Evolutionary conservation across 2,329 filamentous ascomycete species (phyloP), one percentile per base, ranked within the genome.

Genomic region (Fusarium bulbicola): DNA sequence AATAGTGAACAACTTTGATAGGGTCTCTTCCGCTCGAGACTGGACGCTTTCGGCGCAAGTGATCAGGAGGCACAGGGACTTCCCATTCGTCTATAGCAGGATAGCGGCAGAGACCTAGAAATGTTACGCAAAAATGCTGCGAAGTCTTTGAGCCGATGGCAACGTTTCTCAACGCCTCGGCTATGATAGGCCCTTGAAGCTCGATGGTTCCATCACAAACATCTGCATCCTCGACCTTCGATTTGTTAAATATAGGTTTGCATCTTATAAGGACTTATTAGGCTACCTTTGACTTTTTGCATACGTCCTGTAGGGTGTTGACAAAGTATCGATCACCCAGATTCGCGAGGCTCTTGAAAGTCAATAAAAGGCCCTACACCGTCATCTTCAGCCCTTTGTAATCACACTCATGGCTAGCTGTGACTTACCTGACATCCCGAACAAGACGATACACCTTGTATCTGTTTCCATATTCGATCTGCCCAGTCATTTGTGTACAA

Each of bases 1-100:
- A 89, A 77, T 88, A 87, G 74, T 91, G 89, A 30, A 90, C 87
- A 9, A 91, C 82, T 72, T 86, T 85, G 70, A 90, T 76, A 11
- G 87, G 85, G 10, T 80, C 73, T 76, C 84, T 78, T 7, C 85
- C 83, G 58, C 85, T 87, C 5, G 86, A 80, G 4, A 62, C 46
- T 21, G 84, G 82, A 20, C 85, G 82, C 20, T 66, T 74, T 21
- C 75, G 74, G 21, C 78, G 63, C 13, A 84, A 81, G 67, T 85
- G 85, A 13, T 82, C 74, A 12, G 80, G 80, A 18, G 87, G 85
- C 52, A 89, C 84, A 4, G 77, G 75, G 20, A 89, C 79, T 20
- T 80, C 79, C 76, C 84, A 84, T 3, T 81, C 66, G 20, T 83
- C 79, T 18, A 88, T 81, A 5, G 79, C 76, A 4, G 88, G 88